phyloP scores from a whole-genome alignment of 106 monocot genomes.

The Iris macrosiphon region DNA sequence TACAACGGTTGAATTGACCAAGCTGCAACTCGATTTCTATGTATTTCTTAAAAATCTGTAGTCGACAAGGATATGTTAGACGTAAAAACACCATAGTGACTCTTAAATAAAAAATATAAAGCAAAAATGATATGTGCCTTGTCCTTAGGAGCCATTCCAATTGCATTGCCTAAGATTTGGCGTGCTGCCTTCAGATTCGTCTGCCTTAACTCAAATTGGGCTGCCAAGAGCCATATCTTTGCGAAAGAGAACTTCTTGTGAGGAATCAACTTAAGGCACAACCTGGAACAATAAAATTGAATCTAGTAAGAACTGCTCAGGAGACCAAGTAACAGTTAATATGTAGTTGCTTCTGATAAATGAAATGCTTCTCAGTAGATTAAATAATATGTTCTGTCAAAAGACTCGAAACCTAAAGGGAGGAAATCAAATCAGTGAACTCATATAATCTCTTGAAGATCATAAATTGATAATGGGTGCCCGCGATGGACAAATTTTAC shows the following conservation, averaged over 20 bases:
- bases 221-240: slow-evolving; percentile 92
- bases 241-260: slow-evolving; percentile 98
- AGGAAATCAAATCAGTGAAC: too few species aligned
- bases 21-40: slow-evolving; percentile 87
- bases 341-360: too few species aligned
- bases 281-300: slow-evolving; percentile 27
- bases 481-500: too few species aligned
- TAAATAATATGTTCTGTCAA: too few species aligned
- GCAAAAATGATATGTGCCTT: slow-evolving; percentile 34
- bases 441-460: too few species aligned
- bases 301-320: background rate
- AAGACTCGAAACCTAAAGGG: too few species aligned
- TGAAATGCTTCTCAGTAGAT: too few species aligned
- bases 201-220: slow-evolving; percentile 92
- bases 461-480: too few species aligned
- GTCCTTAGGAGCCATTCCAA: slow-evolving; percentile 94
- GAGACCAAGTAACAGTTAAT: background rate
- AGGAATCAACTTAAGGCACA: slow-evolving; percentile 83
- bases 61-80: background rate
- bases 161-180: slow-evolving; percentile 79
- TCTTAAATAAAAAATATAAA: background rate
- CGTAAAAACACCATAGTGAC: background rate
- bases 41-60: slow-evolving; percentile 86
- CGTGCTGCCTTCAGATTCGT: slow-evolving; percentile 68
- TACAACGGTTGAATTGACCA: slow-evolving; percentile 72